Conservation (phyloP, 768 basidiomycete species). For the Boletus tylopilopsis region DNA sequence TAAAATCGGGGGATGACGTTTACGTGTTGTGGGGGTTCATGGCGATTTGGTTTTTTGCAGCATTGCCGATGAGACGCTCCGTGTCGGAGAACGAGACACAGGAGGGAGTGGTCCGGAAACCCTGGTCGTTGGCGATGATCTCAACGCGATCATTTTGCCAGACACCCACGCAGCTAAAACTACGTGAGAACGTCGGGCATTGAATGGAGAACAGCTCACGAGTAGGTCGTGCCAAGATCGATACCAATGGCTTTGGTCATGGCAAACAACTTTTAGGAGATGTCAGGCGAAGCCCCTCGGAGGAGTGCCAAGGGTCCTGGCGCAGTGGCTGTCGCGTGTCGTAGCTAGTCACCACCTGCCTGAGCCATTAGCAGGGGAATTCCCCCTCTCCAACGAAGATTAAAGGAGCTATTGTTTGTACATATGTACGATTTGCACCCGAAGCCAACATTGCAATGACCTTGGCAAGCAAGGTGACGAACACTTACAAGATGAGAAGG, state of each 20-base stretch:
- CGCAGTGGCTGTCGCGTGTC: too few relatives aligned
- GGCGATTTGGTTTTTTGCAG: slow-evolving; percentile 97
- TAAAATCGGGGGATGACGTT: slow-evolving; percentile 6
- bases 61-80: slow-evolving; percentile 98
- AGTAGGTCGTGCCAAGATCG: slow-evolving; percentile 91
- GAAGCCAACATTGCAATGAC: too few relatives aligned
- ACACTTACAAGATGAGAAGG: too few relatives aligned
- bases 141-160: slow-evolving; percentile 99
- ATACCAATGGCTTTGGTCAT: slow-evolving; percentile 87
- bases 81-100: slow-evolving; percentile 93
- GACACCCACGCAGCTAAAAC: slow-evolving; percentile 91
- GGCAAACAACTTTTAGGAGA: slow-evolving; percentile 9
- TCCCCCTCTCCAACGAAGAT: too few relatives aligned
- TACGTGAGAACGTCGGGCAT: slow-evolving; percentile 6
- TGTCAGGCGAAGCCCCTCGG: too few relatives aligned
- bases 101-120: slow-evolving; percentile 93
- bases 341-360: too few relatives aligned
- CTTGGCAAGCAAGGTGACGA: too few relatives aligned
- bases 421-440: too few relatives aligned
- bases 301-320: too few relatives aligned
- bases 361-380: too few relatives aligned
- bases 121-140: slow-evolving; percentile 95
- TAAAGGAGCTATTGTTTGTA: too few relatives aligned
- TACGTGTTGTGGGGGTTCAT: slow-evolving; percentile 96
- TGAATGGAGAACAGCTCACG: slow-evolving; percentile 45